Conservation (phyloP, 768 basidiomycete species). For the Pleurotus eryngii region DNA sequence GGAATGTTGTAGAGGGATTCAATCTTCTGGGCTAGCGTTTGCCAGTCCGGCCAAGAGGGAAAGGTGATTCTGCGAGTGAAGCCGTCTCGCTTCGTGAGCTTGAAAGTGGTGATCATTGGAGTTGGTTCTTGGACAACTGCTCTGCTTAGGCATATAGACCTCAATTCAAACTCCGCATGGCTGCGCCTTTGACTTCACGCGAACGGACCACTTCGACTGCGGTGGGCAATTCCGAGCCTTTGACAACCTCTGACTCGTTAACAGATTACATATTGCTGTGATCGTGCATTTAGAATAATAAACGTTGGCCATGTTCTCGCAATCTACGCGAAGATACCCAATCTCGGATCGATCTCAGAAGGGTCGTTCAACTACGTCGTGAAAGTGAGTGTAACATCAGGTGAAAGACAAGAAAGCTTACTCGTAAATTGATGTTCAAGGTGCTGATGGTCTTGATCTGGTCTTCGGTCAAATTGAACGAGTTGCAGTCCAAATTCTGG, state of each 20-base stretch:
- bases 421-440: conserved; percentile 58
- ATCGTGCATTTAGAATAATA: no score
- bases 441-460: conserved; percentile 44
- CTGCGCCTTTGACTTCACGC: conserved; percentile 7
- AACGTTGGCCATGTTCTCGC: no score
- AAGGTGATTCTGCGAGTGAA: conserved; percentile 63
- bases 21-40: conserved; percentile 52
- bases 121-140: conserved; percentile 21
- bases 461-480: conserved; percentile 45
- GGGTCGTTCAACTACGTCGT: conserved; percentile 63
- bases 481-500: conserved; percentile 45
- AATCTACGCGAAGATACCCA: conserved; percentile 67
- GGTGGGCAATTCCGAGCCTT: no score
- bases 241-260: no score
- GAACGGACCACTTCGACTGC: not conserved
- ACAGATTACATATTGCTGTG: no score
- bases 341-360: conserved; percentile 56
- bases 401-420: conserved; percentile 28
- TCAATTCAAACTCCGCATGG: conserved; percentile 42
- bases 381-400: conserved; percentile 9
- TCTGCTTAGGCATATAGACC: conserved; percentile 12
- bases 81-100: conserved; percentile 54
- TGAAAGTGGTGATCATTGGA: conserved; percentile 48
- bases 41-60: conserved; percentile 50
- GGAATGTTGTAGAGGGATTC: conserved; percentile 51